phyloP scores from a whole-genome alignment of 805 yeast genomes.

The Candida incommunis region DNA sequence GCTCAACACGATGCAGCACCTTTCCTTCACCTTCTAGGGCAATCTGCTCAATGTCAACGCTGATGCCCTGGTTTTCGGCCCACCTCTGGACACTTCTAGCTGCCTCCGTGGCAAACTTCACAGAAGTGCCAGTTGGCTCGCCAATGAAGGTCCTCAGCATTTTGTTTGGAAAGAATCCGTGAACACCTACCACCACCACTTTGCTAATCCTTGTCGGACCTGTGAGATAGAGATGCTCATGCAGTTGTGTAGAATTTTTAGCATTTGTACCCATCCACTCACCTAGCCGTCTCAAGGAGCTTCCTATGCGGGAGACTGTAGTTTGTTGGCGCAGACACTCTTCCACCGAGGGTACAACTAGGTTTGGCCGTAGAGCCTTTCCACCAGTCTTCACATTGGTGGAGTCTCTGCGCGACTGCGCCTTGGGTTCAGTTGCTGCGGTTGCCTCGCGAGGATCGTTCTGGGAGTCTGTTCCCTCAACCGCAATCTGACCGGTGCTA shows the following conservation, averaged over 20 bases:
- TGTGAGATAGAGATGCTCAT: slow-evolving; percentile 17
- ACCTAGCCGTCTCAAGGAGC: slow-evolving; percentile 8
- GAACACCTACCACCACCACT: slow-evolving; percentile 80
- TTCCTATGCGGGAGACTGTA: slow-evolving; percentile 4
- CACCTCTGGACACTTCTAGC: slow-evolving; percentile 62
- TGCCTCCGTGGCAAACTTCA: slow-evolving; percentile 81
- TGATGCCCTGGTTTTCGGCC: slow-evolving; percentile 30
- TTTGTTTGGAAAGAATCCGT: slow-evolving; percentile 87
- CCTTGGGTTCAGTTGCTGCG: slow-evolving; percentile 5
- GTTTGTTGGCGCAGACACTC: slow-evolving; percentile 15
- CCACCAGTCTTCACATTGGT: slow-evolving; percentile 3
- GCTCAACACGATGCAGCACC: slow-evolving; percentile 72
- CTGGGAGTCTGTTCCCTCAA: slow-evolving; percentile 19
- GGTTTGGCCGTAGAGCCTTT: slow-evolving; percentile 11
- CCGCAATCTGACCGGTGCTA: slow-evolving; percentile 14
- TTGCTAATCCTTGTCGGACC: slow-evolving; percentile 27
- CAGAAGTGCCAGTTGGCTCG: slow-evolving; percentile 92
- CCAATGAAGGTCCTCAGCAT: slow-evolving; percentile 80
- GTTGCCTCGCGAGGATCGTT: slow-evolving; percentile 15
- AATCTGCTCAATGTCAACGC: slow-evolving; percentile 62
- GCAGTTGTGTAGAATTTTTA: slow-evolving; percentile 6
- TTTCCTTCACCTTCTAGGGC: slow-evolving; percentile 92
- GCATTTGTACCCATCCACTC: slow-evolving; percentile 8
- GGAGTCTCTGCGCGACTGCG: slow-evolving; percentile 4
- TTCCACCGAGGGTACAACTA: slow-evolving; percentile 16